phyloP scores from a whole-genome alignment of 768 basidiomycete genomes.

The Terana coerulea region DNA sequence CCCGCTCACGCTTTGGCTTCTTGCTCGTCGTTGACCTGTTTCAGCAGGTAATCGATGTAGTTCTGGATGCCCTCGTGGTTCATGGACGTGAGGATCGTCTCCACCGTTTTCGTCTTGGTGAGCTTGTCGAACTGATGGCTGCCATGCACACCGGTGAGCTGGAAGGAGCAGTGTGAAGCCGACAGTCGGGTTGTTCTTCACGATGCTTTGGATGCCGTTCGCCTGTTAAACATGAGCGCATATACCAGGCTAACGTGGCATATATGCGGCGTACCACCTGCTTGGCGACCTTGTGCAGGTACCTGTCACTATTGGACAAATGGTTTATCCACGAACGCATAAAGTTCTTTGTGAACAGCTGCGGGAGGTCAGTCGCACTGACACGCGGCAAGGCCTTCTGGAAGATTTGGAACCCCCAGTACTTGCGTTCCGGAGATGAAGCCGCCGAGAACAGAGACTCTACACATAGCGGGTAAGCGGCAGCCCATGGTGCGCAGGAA shows the following conservation, averaged over 20 bases:
- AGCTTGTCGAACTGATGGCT: slow-evolving; percentile 87
- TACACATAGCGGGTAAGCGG: slow-evolving; percentile 27
- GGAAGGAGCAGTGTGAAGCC: slow-evolving; percentile 84
- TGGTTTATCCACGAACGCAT: slow-evolving; percentile 98
- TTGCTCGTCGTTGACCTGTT: slow-evolving; percentile 48
- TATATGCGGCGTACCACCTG: slow-evolving; percentile 57
- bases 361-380: slow-evolving; percentile 61
- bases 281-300: slow-evolving; percentile 84
- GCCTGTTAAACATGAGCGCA: slow-evolving; percentile 43
- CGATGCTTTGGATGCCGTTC: slow-evolving; percentile 68
- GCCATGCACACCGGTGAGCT: slow-evolving; percentile 80
- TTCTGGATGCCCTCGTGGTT: slow-evolving; percentile 67
- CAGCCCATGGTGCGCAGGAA: background rate
- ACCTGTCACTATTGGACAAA: slow-evolving; percentile 81
- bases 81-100: slow-evolving; percentile 75
- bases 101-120: slow-evolving; percentile 90
- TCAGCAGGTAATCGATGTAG: slow-evolving; percentile 72
- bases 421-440: slow-evolving; percentile 84
- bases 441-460: slow-evolving; percentile 85
- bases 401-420: slow-evolving; percentile 95
- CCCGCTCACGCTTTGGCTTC: slow-evolving; percentile 12
- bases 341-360: slow-evolving; percentile 92
- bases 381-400: slow-evolving; percentile 72
- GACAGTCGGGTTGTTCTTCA: slow-evolving; percentile 69
- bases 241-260: background rate